Conservation (phyloP, 2,329 filamentous ascomycete genomes). For the Exophiala bonariae region DNA sequence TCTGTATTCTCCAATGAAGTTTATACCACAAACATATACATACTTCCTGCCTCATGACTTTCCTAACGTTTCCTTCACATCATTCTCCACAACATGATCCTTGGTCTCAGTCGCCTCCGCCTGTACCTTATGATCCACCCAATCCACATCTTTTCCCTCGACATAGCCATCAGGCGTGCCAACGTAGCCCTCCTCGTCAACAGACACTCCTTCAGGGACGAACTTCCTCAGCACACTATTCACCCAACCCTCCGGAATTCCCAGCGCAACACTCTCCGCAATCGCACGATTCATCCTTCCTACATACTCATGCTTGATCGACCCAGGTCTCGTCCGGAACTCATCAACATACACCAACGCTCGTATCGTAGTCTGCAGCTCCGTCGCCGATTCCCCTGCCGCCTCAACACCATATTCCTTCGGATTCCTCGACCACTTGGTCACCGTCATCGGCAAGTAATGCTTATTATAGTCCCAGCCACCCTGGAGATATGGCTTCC, state of each 20-base stretch:
- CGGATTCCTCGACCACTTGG: constrained; percentile 23
- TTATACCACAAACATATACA: too few relatives aligned
- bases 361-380: constrained; percentile 23
- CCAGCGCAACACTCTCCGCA: constrained; percentile 37
- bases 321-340: constrained; percentile 32
- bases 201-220: constrained; percentile 32
- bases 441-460: constrained; percentile 25
- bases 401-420: constrained; percentile 19
- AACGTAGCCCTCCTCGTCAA: constrained; percentile 22
- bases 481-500: constrained; percentile 23
- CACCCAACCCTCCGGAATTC: constrained; percentile 33
- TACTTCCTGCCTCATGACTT: too few relatives aligned
- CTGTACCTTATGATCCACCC: background rate
- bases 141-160: constrained; percentile 1
- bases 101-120: constrained; percentile 20
- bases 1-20: too few relatives aligned
- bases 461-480: constrained; percentile 30
- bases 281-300: constrained; percentile 45
- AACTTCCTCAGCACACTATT: constrained; percentile 40
- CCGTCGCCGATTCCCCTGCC: constrained; percentile 3
- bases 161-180: constrained; percentile 26
- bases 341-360: constrained; percentile 46
- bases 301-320: constrained; percentile 41
- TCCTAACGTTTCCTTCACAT: background rate
- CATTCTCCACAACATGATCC: constrained; percentile 12